Percentiles rank a stretch among this genome's conserved stretches.
Evolutionary conservation across 2,329 filamentous ascomycete genomes (phyloP).

Genomic region (Pseudocercospora cruenta): DNA sequence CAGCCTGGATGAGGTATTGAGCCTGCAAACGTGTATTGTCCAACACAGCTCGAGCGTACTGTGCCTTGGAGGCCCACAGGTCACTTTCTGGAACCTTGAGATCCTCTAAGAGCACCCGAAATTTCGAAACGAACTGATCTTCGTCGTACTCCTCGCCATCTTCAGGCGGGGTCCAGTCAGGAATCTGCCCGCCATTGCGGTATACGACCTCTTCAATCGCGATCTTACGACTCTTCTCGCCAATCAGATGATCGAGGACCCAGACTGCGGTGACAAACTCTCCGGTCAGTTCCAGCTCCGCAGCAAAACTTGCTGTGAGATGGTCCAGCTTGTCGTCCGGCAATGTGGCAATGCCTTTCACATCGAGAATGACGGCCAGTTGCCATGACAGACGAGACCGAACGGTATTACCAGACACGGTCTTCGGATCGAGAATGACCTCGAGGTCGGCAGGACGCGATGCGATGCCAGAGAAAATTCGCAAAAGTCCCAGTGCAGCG

Average conservation of each 20-base stretch:
- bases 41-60: conserved; percentile 74
- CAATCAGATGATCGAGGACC: conserved; percentile 38
- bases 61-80: conserved; percentile 86
- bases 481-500: conserved; percentile 83
- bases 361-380: conserved; percentile 64
- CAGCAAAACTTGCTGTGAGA: conserved; percentile 58
- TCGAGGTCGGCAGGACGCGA: conserved; percentile 56
- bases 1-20: conserved; percentile 76
- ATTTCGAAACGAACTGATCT: conserved; percentile 21
- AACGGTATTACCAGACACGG: conserved; percentile 73
- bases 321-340: conserved; percentile 59
- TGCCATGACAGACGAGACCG: conserved; percentile 83
- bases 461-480: conserved; percentile 52
- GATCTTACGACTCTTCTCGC: conserved; percentile 27
- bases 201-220: conserved; percentile 57
- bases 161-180: conserved; percentile 52
- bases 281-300: conserved; percentile 37
- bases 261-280: conserved; percentile 35
- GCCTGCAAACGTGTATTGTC: conserved; percentile 73
- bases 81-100: conserved; percentile 74
- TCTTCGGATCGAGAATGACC: conserved; percentile 73
- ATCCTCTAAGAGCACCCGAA: conserved; percentile 44
- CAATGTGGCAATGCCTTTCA: conserved; percentile 31
- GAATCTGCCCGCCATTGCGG: conserved; percentile 72
- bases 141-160: conserved; percentile 44